Percentiles rank a stretch among this genome's conserved stretches.
phyloP scores from a whole-genome alignment of 176 grass and related monocot species.

The Oryza glaberrima region DNA sequence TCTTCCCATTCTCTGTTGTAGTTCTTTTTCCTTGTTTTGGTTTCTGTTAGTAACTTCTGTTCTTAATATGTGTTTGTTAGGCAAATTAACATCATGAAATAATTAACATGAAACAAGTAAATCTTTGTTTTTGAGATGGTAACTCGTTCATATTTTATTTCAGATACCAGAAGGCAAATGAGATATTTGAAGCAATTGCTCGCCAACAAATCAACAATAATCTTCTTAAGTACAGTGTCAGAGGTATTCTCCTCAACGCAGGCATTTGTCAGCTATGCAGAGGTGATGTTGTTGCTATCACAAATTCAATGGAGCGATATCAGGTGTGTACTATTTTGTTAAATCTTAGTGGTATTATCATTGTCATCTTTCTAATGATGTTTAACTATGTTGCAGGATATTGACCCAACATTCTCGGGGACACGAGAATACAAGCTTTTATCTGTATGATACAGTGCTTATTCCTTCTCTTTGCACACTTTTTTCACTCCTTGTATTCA shows the following conservation, averaged over 20 bases:
- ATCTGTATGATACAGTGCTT: slow-evolving; percentile 59
- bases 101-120: not conserved
- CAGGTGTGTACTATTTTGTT: slow-evolving; percentile 63
- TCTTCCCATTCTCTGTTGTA: not conserved
- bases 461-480: slow-evolving; percentile 19
- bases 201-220: slow-evolving; percentile 87
- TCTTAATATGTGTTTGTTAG: not conserved
- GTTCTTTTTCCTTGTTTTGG: not conserved
- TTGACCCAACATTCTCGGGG: slow-evolving; percentile 94
- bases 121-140: not conserved
- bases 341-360: slow-evolving; percentile 21
- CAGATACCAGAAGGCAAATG: slow-evolving; percentile 89
- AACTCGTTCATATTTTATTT: slow-evolving; percentile 32
- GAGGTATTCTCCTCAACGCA: slow-evolving; percentile 95
- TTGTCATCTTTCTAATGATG: slow-evolving; percentile 36
- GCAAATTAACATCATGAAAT: slow-evolving; percentile 15
- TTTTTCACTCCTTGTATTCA: slow-evolving; percentile 14
- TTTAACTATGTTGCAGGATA: slow-evolving; percentile 62
- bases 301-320: slow-evolving; percentile 89
- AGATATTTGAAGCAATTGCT: slow-evolving; percentile 91
- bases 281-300: slow-evolving; percentile 88
- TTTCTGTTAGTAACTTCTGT: not conserved
- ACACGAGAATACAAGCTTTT: slow-evolving; percentile 96
- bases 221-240: slow-evolving; percentile 97
- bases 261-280: slow-evolving; percentile 95